A percentile compares a stretch with the other conserved stretches of the same genome.
These are phyloP conservation scores for Corchorus capsularis DNA, from an alignment of 345 rosid genomes.

Conservation along the genomic window DNA sequence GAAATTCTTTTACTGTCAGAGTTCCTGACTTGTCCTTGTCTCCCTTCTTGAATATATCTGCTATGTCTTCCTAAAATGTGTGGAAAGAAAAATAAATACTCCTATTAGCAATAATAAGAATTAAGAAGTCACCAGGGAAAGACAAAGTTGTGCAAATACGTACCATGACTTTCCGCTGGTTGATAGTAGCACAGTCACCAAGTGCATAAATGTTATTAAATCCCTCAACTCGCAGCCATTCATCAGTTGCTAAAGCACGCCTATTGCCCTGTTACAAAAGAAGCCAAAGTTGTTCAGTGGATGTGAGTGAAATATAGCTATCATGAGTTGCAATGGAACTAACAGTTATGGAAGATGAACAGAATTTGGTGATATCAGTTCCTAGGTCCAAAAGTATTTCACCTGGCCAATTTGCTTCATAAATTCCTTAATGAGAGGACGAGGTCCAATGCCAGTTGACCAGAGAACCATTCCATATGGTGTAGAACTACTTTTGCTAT, in stretches of 20 bases:
- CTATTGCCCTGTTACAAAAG: slow-evolving; percentile 57
- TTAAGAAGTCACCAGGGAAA: neutral
- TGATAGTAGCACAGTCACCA: slow-evolving; percentile 97
- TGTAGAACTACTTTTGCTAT: slow-evolving; percentile 53
- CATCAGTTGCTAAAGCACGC: slow-evolving; percentile 95
- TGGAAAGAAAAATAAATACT: neutral
- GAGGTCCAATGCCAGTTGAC: slow-evolving; percentile 98
- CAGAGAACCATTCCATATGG: slow-evolving; percentile 98
- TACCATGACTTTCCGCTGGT: slow-evolving; percentile 83
- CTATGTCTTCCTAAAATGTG: slow-evolving; percentile 69
- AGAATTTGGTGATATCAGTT: neutral
- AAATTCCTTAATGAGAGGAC: slow-evolving; percentile 77
- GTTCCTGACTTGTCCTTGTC: slow-evolving; percentile 94
- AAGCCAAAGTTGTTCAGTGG: slow-evolving; percentile 1
- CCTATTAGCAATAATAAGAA: neutral
- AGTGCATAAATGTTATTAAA: slow-evolving; percentile 72
- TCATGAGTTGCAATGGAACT: neutral
- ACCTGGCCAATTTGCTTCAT: slow-evolving; percentile 98
- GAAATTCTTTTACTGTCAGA: slow-evolving; percentile 73
- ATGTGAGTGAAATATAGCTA: neutral
- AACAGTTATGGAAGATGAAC: neutral
- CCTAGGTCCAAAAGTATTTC: slow-evolving; percentile 11
- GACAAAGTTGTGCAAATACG: neutral
- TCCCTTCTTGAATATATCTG: slow-evolving; percentile 79
- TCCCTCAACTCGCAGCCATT: slow-evolving; percentile 94